Conservation (phyloP, 768 basidiomycete genomes). For the Collybiopsis luxurians region DNA sequence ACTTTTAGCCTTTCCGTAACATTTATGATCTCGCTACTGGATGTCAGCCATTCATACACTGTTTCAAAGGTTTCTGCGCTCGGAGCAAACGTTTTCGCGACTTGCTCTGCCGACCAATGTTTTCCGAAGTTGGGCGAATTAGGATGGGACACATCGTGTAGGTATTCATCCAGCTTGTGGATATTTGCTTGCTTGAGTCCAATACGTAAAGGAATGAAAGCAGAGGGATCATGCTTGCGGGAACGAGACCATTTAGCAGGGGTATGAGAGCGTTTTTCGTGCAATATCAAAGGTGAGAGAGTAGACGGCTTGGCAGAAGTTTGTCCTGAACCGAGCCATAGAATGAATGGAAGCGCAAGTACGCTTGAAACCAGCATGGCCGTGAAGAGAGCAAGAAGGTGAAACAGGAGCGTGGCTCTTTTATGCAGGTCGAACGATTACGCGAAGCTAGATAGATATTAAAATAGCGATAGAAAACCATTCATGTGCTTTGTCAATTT, state of each 20-base stretch:
- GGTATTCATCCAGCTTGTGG: conserved; percentile 34
- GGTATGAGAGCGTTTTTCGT: conserved; percentile 34
- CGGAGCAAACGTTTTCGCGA: conserved; percentile 43
- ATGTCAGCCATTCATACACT: conserved; percentile 38
- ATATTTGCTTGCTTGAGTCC: conserved; percentile 43
- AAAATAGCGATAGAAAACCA: no score
- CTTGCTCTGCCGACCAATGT: conserved; percentile 39
- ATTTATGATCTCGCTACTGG: conserved; percentile 28
- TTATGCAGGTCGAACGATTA: no score
- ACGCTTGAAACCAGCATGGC: neutral
- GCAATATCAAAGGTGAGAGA: conserved; percentile 21
- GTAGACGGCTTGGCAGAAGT: neutral
- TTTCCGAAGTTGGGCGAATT: conserved; percentile 41
- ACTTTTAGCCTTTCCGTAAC: conserved; percentile 27
- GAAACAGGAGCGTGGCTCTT: no score
- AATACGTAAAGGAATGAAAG: conserved; percentile 40
- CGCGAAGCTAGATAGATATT: no score
- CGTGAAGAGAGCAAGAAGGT: no score
- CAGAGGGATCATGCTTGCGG: conserved; percentile 27
- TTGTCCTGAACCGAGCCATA: neutral
- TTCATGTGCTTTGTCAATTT: no score
- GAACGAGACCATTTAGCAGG: conserved; percentile 30
- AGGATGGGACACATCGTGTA: conserved; percentile 42
- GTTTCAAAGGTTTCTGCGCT: conserved; percentile 29
- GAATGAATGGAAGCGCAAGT: neutral